Evolutionary conservation across 2,329 filamentous ascomycete genomes (phyloP).

Genomic region (Colletotrichum godetiae): DNA sequence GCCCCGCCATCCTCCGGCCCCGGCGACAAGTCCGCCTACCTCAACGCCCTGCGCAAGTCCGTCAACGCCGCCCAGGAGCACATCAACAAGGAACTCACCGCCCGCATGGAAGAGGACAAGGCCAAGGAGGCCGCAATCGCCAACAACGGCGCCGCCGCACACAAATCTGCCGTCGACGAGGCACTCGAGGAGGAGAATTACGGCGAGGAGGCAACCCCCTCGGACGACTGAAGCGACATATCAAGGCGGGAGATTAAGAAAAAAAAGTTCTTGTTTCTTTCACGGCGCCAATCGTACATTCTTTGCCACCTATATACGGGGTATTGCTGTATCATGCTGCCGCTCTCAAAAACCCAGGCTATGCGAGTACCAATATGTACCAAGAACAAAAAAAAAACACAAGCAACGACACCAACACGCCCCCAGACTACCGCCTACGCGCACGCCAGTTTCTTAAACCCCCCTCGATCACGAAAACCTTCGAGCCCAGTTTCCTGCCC

Average conservation of each 20-base stretch:
- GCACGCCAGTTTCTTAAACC: too few relatives aligned
- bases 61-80: slow-evolving; percentile 69
- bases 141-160: slow-evolving; percentile 38
- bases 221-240: slow-evolving; percentile 60
- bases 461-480: slow-evolving; percentile 44
- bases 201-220: slow-evolving; percentile 81
- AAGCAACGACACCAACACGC: slow-evolving; percentile 7
- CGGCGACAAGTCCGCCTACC: slow-evolving; percentile 67
- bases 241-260: too few relatives aligned
- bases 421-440: slow-evolving; percentile 28
- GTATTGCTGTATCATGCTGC: slow-evolving; percentile 43
- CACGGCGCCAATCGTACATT: slow-evolving; percentile 26
- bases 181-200: slow-evolving; percentile 80
- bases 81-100: slow-evolving; percentile 78
- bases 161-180: slow-evolving; percentile 55
- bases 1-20: slow-evolving; percentile 49
- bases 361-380: slow-evolving; percentile 39
- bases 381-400: slow-evolving; percentile 20
- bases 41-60: slow-evolving; percentile 68
- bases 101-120: slow-evolving; percentile 81
- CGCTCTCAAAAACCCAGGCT: slow-evolving; percentile 35
- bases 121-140: slow-evolving; percentile 50
- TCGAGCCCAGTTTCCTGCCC: slow-evolving; percentile 50
- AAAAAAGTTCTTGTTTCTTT: neutral
- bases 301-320: slow-evolving; percentile 38